These are phyloP conservation scores for Bretziella fagacearum DNA, from an alignment of 2,329 filamentous ascomycete species.

Conservation along the genomic window DNA sequence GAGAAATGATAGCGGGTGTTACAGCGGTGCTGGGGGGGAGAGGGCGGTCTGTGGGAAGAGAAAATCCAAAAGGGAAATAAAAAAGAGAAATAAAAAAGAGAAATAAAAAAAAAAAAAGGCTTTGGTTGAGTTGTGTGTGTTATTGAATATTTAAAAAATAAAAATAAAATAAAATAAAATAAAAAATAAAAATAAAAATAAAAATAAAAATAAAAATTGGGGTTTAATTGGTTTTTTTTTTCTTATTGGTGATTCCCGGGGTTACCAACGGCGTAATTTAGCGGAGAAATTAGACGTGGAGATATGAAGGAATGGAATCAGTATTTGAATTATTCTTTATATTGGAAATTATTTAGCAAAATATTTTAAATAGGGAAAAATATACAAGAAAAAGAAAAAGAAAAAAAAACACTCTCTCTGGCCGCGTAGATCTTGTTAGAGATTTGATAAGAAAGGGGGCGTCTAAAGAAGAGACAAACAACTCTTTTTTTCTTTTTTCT, in stretches of 20 bases:
- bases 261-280: neutral
- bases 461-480: slow-evolving; percentile 1
- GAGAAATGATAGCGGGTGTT: neutral
- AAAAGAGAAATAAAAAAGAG: too few species aligned
- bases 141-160: neutral
- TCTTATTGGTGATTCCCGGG: neutral
- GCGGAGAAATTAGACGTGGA: neutral
- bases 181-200: neutral
- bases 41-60: neutral
- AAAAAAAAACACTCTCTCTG: neutral
- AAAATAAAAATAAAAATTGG: neutral
- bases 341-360: too few species aligned
- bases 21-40: neutral
- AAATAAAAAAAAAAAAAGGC: too few species aligned
- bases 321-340: too few species aligned
- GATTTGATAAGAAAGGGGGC: slow-evolving; percentile 6
- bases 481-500: too few species aligned
- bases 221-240: slow-evolving; percentile 1
- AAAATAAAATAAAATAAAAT: neutral
- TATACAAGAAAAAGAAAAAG: too few species aligned
- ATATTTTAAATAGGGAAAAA: too few species aligned
- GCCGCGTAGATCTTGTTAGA: slow-evolving; percentile 10
- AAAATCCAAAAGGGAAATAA: neutral
- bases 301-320: too few species aligned
- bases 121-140: too few species aligned